Base-by-base conservation (phyloP, 495 filamentous ascomycete genomes). In the Aspergillus mulundensis region DNA sequence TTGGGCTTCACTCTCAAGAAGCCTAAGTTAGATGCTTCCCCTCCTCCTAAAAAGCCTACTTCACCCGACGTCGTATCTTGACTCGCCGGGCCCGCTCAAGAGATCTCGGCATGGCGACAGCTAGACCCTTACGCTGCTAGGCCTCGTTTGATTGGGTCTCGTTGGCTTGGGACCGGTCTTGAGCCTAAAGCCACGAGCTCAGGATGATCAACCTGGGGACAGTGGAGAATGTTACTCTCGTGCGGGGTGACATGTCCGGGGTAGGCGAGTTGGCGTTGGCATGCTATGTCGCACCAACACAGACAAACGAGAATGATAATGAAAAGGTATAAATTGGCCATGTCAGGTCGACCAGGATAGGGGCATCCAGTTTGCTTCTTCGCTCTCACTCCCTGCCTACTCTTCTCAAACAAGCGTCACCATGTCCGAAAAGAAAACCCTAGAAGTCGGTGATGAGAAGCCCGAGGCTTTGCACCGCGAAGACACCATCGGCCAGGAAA, bases 401-500 rank as follows among this genome's bases (percentile, higher is more conserved):
- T 28, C 3, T 28, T 28, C 3, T 28, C 8, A 3, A 28, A 28
- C 32, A 49, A 34, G n/a, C 2, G 46, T 10, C 28, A 16, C 30
- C 28, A 49, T 49, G 46, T 7, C 28, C 3, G 44, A 47, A 18
- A 49, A 49, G 46, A 34, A 49, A 49, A 3, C 46, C n/a, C 25
- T 12, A 7, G 46, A 49, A 11, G 34, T 49, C 16, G 46, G 46
- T 18, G 46, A 19, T 15, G 46, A 49, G 16, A 49, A 49, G 46
- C 46, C 46, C 46, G 46, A 49, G 11, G 28, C 46, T 14, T 18
- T 49, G 46, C 46, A 49, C 30, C 46, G 46, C 25, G 46, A 49
- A 20, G 46, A 49, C 46, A 49, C 46, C 28, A 49, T 49, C 28
- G 46, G 34, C 28, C 46, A 49, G 5, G 46, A 49, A 19, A 49